phyloP scores from a whole-genome alignment of 2,329 filamentous ascomycete genomes.

The Botryotinia globosa region DNA sequence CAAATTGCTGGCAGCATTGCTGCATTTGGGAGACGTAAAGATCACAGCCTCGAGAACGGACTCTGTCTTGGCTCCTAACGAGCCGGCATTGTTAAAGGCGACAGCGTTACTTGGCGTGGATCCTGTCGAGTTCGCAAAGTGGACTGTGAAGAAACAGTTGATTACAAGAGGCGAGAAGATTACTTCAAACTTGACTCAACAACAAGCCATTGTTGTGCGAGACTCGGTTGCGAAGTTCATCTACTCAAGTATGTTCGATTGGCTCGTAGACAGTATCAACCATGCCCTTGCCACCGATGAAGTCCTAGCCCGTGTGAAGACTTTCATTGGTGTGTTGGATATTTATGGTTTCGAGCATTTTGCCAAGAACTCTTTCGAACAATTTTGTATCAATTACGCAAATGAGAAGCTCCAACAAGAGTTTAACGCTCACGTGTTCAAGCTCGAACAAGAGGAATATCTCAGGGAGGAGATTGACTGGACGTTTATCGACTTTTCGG shows the following conservation, averaged over 20 bases:
- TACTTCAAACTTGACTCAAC: constrained; percentile 87
- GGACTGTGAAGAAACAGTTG: constrained; percentile 98
- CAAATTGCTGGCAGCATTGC: constrained; percentile 80
- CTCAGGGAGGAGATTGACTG: constrained; percentile 95
- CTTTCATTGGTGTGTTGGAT: constrained; percentile 97
- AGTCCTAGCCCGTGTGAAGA: constrained; percentile 75
- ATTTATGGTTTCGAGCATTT: constrained; percentile 99
- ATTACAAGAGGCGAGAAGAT: constrained; percentile 97
- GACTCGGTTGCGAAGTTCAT: constrained; percentile 99
- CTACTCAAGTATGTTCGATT: constrained; percentile 97
- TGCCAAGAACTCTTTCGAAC: constrained; percentile 98
- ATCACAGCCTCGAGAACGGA: constrained; percentile 89
- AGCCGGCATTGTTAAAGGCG: constrained; percentile 79
- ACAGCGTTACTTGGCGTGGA: constrained; percentile 86
- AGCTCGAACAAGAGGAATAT: constrained; percentile 98
- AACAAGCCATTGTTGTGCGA: constrained; percentile 89
- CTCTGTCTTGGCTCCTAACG: constrained; percentile 74
- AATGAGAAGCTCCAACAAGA: constrained; percentile 99
- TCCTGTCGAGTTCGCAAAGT: constrained; percentile 82
- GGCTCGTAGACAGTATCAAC: constrained; percentile 98
- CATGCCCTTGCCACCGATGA: constrained; percentile 83
- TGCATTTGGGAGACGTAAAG: constrained; percentile 95
- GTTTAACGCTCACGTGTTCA: constrained; percentile 99
- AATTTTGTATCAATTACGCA: constrained; percentile 99
- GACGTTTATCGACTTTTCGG: constrained; percentile 99